phyloP scores from a whole-genome alignment of 805 yeast species.

The Torulaspora indica region DNA sequence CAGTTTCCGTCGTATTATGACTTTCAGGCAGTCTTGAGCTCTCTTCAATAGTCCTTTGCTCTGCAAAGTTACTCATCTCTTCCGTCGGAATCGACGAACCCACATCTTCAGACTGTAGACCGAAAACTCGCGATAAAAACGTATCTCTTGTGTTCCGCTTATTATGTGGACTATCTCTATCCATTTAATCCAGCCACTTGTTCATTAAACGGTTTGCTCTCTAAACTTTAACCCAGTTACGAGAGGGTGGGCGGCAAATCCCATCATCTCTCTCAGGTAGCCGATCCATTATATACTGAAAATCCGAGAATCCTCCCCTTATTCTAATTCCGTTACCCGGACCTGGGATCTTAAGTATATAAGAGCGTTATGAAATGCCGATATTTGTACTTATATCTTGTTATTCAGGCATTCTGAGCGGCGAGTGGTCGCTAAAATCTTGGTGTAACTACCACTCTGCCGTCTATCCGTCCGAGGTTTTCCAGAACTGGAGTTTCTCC shows the following conservation, averaged over 20 bases:
- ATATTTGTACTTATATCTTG: too few species aligned
- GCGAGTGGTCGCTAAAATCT: constrained; percentile 26
- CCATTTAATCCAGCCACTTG: constrained; percentile 3
- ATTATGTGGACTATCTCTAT: constrained; percentile 10
- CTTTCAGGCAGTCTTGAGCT: not conserved
- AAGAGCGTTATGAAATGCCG: not conserved
- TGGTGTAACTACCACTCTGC: constrained; percentile 59
- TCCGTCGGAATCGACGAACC: constrained; percentile 26
- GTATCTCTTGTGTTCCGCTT: constrained; percentile 25
- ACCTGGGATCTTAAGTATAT: not conserved
- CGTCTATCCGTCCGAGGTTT: constrained; percentile 51
- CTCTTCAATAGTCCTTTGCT: constrained; percentile 8
- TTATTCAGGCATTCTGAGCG: too few species aligned
- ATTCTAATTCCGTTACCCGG: constrained; percentile 1
- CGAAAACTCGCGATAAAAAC: constrained; percentile 34
- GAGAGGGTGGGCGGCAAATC: constrained; percentile 3
- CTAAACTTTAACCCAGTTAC: not conserved
- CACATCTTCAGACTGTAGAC: constrained; percentile 32
- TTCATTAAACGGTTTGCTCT: not conserved
- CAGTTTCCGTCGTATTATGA: constrained; percentile 5
- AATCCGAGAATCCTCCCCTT: not conserved
- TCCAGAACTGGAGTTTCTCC: constrained; percentile 42
- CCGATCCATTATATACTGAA: not conserved
- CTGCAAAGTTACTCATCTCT: constrained; percentile 29
- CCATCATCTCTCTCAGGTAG: not conserved